Evolutionary conservation across 768 basidiomycete species (phyloP).

Genomic region (Hericium coralloides): DNA sequence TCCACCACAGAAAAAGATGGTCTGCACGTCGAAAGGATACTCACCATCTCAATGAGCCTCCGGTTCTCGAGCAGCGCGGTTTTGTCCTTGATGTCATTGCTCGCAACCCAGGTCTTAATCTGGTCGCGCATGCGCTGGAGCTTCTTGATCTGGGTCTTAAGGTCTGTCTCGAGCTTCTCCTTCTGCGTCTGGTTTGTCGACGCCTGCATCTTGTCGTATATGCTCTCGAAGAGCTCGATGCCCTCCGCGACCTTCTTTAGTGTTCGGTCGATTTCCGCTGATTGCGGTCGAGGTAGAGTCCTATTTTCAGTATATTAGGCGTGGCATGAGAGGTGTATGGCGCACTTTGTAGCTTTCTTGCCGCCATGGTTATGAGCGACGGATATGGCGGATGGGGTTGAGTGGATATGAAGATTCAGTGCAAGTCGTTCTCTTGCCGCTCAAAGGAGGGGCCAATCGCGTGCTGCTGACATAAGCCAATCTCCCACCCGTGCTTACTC

Average conservation of each 20-base stretch:
- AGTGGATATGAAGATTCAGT: not conserved
- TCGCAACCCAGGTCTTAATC: conserved; percentile 94
- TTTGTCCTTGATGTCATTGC: conserved; percentile 99
- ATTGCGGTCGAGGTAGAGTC: not conserved
- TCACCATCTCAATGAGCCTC: conserved; percentile 92
- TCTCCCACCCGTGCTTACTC: not conserved
- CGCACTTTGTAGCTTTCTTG: conserved; percentile 81
- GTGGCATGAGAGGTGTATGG: not conserved
- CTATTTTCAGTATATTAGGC: not conserved
- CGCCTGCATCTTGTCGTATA: conserved; percentile 97
- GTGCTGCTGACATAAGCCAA: not conserved
- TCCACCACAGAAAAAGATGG: not conserved
- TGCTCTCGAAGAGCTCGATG: conserved; percentile 89
- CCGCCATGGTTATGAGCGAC: conserved; percentile 57
- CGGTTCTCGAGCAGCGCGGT: conserved; percentile 84
- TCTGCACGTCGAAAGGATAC: conserved; percentile 22
- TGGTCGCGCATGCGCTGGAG: conserved; percentile 77
- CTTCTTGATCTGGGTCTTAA: conserved; percentile 99
- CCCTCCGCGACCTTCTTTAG: conserved; percentile 96
- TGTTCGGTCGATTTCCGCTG: conserved; percentile 98
- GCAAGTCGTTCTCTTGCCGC: not conserved
- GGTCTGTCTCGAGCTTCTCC: conserved; percentile 92
- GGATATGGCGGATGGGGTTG: conserved; percentile 1
- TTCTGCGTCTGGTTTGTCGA: conserved; percentile 96
- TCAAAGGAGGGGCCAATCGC: not conserved